A percentile compares a stretch with the other conserved stretches of the same genome.
These are phyloP conservation scores for Alternaria gansuensis DNA, from an alignment of 2,329 filamentous ascomycete genomes.

Conservation along the genomic window DNA sequence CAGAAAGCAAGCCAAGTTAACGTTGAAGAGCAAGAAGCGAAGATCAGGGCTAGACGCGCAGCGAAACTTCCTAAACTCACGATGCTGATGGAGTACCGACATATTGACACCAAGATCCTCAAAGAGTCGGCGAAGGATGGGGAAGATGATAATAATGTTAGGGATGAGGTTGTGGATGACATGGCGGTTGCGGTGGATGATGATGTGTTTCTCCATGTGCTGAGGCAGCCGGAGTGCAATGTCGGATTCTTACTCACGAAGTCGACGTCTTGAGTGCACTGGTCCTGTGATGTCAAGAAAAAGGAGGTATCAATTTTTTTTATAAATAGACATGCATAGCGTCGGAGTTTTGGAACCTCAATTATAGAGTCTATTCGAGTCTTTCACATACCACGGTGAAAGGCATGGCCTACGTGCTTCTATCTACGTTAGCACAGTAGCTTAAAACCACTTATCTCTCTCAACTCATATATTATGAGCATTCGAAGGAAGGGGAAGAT, in stretches of 20 bases:
- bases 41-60: constrained; percentile 50
- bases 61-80: constrained; percentile 56
- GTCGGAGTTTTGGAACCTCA: constrained; percentile 6
- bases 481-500: no score
- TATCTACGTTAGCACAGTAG: background rate
- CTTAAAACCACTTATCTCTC: background rate
- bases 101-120: constrained; percentile 57
- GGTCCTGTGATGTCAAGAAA: background rate
- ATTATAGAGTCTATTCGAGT: background rate
- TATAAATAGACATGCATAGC: constrained; percentile 11
- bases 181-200: constrained; percentile 58
- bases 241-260: constrained; percentile 63
- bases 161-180: constrained; percentile 37
- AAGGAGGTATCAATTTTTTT: background rate
- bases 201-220: constrained; percentile 58
- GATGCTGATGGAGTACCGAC: constrained; percentile 64
- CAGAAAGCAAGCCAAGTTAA: constrained; percentile 57
- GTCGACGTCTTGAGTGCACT: constrained; percentile 28
- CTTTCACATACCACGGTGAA: background rate
- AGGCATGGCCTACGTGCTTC: background rate
- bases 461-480: no score
- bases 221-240: constrained; percentile 57
- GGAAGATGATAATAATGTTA: background rate
- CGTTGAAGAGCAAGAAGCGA: constrained; percentile 57
- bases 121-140: constrained; percentile 18